Percentiles rank a stretch among this genome's conserved stretches.
Evolutionary conservation across 805 yeast species (phyloP).

Genomic region (Sporopachydermia quercuum): DNA sequence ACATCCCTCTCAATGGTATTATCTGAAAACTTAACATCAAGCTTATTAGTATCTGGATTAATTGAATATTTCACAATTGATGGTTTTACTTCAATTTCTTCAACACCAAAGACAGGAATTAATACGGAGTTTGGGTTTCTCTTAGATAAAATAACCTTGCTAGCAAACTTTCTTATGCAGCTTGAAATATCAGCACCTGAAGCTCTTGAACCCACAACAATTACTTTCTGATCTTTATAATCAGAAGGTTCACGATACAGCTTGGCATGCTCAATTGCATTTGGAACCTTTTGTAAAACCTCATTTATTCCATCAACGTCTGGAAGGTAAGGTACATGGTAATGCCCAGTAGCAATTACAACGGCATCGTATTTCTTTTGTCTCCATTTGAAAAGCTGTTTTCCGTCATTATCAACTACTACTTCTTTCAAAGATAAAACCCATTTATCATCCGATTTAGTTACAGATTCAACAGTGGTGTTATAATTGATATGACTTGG

Average conservation of each 20-base stretch:
- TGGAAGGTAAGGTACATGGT: conserved; percentile 47
- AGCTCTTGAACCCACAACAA: conserved; percentile 29
- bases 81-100: conserved; percentile 1
- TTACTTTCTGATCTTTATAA: conserved; percentile 26
- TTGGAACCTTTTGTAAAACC: conserved; percentile 30
- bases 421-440: conserved; percentile 20
- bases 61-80: conserved; percentile 2
- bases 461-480: conserved; percentile 25
- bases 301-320: conserved; percentile 34
- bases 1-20: conserved; percentile 11
- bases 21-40: conserved; percentile 8
- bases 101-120: conserved; percentile 3
- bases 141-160: conserved; percentile 20
- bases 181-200: conserved; percentile 24
- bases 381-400: conserved; percentile 22
- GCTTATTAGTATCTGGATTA: neutral
- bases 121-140: conserved; percentile 17
- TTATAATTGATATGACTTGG: conserved; percentile 21
- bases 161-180: conserved; percentile 13
- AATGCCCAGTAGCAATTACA: conserved; percentile 50
- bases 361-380: conserved; percentile 43
- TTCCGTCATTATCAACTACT: conserved; percentile 14
- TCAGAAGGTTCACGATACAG: conserved; percentile 32
- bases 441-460: conserved; percentile 26
- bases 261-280: conserved; percentile 41